A percentile compares a stretch with the other conserved stretches of the same genome.
Evolutionary conservation across 495 filamentous ascomycete genomes (phyloP).

Genomic region (Hypomontagnella monticulosa): DNA sequence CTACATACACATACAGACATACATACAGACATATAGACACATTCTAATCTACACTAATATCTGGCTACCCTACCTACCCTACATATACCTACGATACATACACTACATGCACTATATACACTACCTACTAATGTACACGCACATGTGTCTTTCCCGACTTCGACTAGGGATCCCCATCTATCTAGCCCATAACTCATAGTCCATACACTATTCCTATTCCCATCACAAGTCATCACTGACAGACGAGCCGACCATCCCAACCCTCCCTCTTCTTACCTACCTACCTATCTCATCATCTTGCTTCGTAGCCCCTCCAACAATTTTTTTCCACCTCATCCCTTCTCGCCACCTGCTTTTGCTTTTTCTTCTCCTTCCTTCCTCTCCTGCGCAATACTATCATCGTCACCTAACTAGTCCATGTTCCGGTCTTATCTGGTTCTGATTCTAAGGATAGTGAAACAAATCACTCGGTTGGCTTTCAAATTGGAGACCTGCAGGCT

Average conservation of each 20-base stretch:
- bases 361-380: background rate
- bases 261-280: constrained; percentile 27
- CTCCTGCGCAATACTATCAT: constrained; percentile 25
- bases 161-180: constrained; percentile 41
- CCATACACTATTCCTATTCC: background rate
- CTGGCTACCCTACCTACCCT: background rate
- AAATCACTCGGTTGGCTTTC: constrained; percentile 27
- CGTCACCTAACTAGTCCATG: constrained; percentile 14
- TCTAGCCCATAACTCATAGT: constrained; percentile 11
- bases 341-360: constrained; percentile 21
- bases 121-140: background rate
- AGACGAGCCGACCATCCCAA: constrained; percentile 41
- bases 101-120: constrained; percentile 9
- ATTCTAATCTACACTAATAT: constrained; percentile 3
- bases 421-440: constrained; percentile 3
- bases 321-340: constrained; percentile 30
- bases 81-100: constrained; percentile 4
- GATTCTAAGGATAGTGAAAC: constrained; percentile 14
- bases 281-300: constrained; percentile 44
- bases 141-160: constrained; percentile 31
- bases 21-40: background rate
- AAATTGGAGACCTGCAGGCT: constrained; percentile 30
- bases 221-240: constrained; percentile 41
- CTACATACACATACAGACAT: too few relatives aligned
- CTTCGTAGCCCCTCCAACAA: constrained; percentile 42